A percentile compares a stretch with the other conserved stretches of the same genome.
Conservation (phyloP, 768 basidiomycete species). For the Neoboletus subvelutipes region DNA sequence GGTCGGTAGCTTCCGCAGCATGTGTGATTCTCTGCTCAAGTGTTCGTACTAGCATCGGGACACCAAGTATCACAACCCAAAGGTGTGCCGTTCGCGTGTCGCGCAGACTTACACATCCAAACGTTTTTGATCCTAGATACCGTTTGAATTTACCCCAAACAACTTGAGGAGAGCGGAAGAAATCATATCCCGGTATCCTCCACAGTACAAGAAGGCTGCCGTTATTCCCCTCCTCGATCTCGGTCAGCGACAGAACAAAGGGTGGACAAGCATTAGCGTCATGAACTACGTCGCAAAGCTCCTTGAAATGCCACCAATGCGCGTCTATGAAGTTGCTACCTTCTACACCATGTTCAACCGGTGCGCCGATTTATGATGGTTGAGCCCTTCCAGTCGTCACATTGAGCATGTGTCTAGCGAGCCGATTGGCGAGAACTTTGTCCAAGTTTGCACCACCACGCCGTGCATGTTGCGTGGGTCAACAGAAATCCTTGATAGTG, state of each 20-base stretch:
- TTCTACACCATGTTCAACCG: constrained; percentile 99
- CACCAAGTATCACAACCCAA: constrained; percentile 91
- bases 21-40: constrained; percentile 13
- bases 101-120: background rate
- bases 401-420: constrained; percentile 50
- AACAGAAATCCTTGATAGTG: constrained; percentile 84
- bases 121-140: constrained; percentile 54
- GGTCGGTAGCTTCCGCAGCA: constrained; percentile 47
- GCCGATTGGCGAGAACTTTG: constrained; percentile 90
- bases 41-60: constrained; percentile 76
- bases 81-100: constrained; percentile 43
- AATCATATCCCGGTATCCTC: constrained; percentile 91
- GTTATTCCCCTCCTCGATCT: constrained; percentile 96
- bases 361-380: constrained; percentile 40
- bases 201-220: constrained; percentile 98
- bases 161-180: constrained; percentile 85
- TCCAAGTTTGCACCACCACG: constrained; percentile 98
- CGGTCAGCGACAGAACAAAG: constrained; percentile 96
- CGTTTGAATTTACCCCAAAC: constrained; percentile 79
- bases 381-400: background rate
- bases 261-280: constrained; percentile 96
- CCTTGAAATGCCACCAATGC: constrained; percentile 95
- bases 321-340: constrained; percentile 98
- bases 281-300: constrained; percentile 98
- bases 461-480: constrained; percentile 96